Conservation (phyloP, 192 early-diverging fungal species). For the Diversispora eburnea region DNA sequence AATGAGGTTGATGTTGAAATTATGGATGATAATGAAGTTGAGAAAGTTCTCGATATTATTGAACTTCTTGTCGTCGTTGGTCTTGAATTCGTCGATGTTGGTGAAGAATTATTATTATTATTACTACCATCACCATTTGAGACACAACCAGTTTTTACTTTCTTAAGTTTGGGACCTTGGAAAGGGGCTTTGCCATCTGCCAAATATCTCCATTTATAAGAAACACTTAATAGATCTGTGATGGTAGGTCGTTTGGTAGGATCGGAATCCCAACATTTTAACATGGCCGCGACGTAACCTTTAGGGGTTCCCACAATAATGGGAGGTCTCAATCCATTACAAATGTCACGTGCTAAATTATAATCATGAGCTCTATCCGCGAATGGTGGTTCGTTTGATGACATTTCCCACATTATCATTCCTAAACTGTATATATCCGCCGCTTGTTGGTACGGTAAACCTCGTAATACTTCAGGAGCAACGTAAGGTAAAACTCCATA, state of each 20-base stretch:
- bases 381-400: conserved; percentile 40
- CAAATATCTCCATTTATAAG: conserved; percentile 30
- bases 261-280: conserved; percentile 41
- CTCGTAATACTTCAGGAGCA: conserved; percentile 19
- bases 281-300: conserved; percentile 35
- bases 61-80: no score
- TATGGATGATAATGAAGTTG: no score
- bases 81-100: no score
- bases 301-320: conserved; percentile 40
- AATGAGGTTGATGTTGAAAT: no score
- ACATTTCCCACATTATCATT: conserved; percentile 47
- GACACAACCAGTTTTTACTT: neutral
- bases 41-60: no score
- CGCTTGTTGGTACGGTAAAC: neutral
- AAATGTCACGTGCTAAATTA: conserved; percentile 30
- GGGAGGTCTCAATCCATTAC: conserved; percentile 35
- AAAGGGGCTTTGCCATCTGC: conserved; percentile 22
- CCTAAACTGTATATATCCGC: conserved; percentile 45
- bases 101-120: no score
- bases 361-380: conserved; percentile 36
- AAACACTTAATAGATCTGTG: conserved; percentile 31
- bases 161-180: conserved; percentile 16
- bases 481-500: conserved; percentile 25
- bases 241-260: conserved; percentile 32
- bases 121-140: no score